Base-by-base conservation (phyloP, 1,139 yeast genomes). In the Yamadazyma pseudoaaseri region DNA sequence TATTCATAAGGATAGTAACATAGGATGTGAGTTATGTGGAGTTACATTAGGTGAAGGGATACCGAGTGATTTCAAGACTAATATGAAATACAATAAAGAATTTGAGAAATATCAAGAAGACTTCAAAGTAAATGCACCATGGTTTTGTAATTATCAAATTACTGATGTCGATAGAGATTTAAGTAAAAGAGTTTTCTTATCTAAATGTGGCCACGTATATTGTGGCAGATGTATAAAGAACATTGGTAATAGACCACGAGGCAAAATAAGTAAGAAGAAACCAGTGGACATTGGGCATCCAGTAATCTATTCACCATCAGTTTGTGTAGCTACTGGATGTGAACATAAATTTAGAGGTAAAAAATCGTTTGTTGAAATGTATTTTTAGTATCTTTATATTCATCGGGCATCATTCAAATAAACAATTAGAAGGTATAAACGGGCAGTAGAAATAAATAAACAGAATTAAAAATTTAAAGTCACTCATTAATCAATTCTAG, bases 191-290 rank as follows among this genome's bases (percentile, higher is more conserved):
- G 75, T 84, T 4, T 87, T 82, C 52, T 71, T 75, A 18, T 73
- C 90, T 0, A 64, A 62, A 41, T 89, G 97, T 62, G 96, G 96
- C 0, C 97, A 89, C 60, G 73, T 81, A 1, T 89, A 76, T 53
- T 89, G 97, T 57, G 96, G 96, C 2, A 60, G 92, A 34, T 89
- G 96, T 60, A 85, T 83, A 13, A 76, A 74, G 46, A 71, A 72
- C 43, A 77, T 81, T 13, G 73, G 70, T 3, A 67, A 61, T 36
- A 51, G 73, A 35, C 65, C 70, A 1, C 30, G 34, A 24, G 26
- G 33, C n/a, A 43, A 54, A 26, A 38, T 38, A 12, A 47, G 42
- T 22, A 48, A 46, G 26, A 41, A 46, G n/a, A 30, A 34, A 2
- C 28, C 31, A 16, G 37, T 55, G 11, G 56, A 61, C 22, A 72